These are phyloP conservation scores for Metschnikowia reukaufii DNA, from an alignment of 805 yeast species.

Conservation along the genomic window DNA sequence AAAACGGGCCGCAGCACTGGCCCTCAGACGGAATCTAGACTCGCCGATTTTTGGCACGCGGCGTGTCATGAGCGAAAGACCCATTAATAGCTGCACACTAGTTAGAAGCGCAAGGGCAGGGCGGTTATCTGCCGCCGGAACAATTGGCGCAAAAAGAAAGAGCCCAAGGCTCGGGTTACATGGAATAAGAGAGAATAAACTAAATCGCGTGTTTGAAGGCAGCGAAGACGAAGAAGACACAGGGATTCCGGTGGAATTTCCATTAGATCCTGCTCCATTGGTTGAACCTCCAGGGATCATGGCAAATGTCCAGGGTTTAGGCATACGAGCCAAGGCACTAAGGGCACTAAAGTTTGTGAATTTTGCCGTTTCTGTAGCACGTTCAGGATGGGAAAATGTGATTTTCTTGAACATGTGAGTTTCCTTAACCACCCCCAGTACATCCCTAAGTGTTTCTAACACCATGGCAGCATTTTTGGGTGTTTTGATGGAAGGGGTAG, in stretches of 20 bases:
- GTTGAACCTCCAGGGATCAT: constrained; percentile 1
- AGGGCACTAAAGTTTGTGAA: too few species aligned
- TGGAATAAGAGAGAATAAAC: constrained; percentile 11
- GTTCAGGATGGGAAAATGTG: too few species aligned
- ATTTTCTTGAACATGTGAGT: too few species aligned
- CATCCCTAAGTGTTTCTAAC: too few species aligned
- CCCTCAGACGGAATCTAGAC: constrained; percentile 11
- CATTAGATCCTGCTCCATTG: background rate
- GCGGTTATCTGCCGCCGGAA: constrained; percentile 68
- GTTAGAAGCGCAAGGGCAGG: constrained; percentile 53
- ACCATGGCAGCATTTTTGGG: too few species aligned
- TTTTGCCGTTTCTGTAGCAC: too few species aligned
- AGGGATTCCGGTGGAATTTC: background rate
- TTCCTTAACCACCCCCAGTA: too few species aligned
- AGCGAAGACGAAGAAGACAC: constrained; percentile 4
- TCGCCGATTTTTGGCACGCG: constrained; percentile 17
- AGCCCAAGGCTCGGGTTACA: constrained; percentile 58
- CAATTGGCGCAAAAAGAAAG: constrained; percentile 66
- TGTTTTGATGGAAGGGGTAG: too few species aligned
- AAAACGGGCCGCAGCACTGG: constrained; percentile 9
- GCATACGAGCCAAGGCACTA: background rate
- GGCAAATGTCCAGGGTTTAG: constrained; percentile 4
- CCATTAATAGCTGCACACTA: constrained; percentile 53
- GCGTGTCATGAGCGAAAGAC: constrained; percentile 28
- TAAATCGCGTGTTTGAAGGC: background rate